phyloP scores from a whole-genome alignment of 495 filamentous ascomycete species.

The Neurospora sp. region DNA sequence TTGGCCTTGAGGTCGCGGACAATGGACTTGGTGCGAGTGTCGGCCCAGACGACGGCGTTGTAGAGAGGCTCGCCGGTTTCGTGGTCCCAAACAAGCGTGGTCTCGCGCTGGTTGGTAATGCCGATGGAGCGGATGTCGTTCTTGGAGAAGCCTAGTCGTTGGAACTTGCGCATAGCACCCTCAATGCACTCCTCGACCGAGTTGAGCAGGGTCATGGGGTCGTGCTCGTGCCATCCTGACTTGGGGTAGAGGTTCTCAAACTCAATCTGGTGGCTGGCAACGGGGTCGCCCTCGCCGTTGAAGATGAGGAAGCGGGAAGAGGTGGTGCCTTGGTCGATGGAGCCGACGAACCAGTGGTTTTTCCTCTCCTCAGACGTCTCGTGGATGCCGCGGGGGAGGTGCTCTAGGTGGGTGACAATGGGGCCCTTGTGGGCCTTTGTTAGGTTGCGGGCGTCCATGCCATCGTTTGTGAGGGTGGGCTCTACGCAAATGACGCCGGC shows the following conservation, averaged over 20 bases:
- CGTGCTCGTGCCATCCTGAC: constrained; percentile 93
- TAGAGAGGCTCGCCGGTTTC: constrained; percentile 76
- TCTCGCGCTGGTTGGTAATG: constrained; percentile 93
- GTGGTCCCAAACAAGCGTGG: constrained; percentile 82
- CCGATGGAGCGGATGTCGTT: constrained; percentile 76
- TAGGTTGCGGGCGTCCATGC: not conserved
- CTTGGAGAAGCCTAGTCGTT: constrained; percentile 56
- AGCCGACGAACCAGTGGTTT: constrained; percentile 39
- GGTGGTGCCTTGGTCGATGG: constrained; percentile 88
- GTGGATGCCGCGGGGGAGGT: constrained; percentile 19
- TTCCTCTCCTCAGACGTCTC: constrained; percentile 22
- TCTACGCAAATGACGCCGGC: not conserved
- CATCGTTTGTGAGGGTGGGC: not conserved
- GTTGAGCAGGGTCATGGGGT: constrained; percentile 66
- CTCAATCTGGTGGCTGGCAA: constrained; percentile 84
- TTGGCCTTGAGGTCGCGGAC: constrained; percentile 71
- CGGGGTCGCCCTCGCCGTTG: constrained; percentile 65
- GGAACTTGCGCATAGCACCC: constrained; percentile 63
- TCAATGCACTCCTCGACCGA: constrained; percentile 83
- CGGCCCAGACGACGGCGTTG: constrained; percentile 91
- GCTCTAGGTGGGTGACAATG: constrained; percentile 9
- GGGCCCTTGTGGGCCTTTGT: not conserved
- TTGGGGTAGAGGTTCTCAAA: constrained; percentile 83
- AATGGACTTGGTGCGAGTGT: constrained; percentile 70
- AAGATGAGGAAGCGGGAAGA: constrained; percentile 92